These are phyloP conservation scores for Ustulina deusta DNA, from an alignment of 2,329 filamentous ascomycete species.

Conservation along the genomic window DNA sequence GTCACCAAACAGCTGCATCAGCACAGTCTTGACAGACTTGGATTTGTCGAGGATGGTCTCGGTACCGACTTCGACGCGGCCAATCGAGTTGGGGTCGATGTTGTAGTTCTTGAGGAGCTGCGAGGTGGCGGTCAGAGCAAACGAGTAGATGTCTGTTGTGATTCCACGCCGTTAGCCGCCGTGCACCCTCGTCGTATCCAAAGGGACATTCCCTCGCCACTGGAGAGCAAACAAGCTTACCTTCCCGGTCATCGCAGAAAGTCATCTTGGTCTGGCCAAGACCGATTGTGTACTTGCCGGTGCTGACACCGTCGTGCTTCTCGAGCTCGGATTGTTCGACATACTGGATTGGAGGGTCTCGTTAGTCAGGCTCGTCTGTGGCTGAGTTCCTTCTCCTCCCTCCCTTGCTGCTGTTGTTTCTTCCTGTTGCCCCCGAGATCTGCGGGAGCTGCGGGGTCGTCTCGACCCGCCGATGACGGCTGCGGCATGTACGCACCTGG, in stretches of 20 bases:
- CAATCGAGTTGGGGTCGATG: slow-evolving; percentile 81
- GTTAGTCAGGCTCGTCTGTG: slow-evolving; percentile 39
- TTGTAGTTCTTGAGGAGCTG: slow-evolving; percentile 86
- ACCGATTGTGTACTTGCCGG: slow-evolving; percentile 91
- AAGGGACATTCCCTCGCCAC: background rate
- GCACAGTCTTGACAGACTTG: slow-evolving; percentile 88
- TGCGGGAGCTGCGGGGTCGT: slow-evolving; percentile 8
- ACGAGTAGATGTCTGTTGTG: slow-evolving; percentile 83
- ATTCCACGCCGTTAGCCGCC: slow-evolving; percentile 20
- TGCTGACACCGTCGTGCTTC: slow-evolving; percentile 84
- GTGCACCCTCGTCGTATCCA: background rate
- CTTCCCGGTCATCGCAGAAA: slow-evolving; percentile 91
- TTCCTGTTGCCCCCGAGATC: no score
- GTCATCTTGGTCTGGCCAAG: slow-evolving; percentile 92
- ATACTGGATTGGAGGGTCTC: slow-evolving; percentile 66
- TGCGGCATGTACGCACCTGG: slow-evolving; percentile 70
- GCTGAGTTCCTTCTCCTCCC: background rate
- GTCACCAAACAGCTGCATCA: slow-evolving; percentile 87
- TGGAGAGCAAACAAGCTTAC: slow-evolving; percentile 60
- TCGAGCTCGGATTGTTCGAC: slow-evolving; percentile 86
- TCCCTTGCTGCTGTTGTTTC: background rate
- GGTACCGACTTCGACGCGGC: slow-evolving; percentile 85
- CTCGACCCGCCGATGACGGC: slow-evolving; percentile 17
- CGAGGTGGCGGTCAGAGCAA: slow-evolving; percentile 81
- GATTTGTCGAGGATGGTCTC: slow-evolving; percentile 91